Base-by-base conservation (phyloP, 2,329 filamentous ascomycete genomes). In the Trichoderma brevicompactum region DNA sequence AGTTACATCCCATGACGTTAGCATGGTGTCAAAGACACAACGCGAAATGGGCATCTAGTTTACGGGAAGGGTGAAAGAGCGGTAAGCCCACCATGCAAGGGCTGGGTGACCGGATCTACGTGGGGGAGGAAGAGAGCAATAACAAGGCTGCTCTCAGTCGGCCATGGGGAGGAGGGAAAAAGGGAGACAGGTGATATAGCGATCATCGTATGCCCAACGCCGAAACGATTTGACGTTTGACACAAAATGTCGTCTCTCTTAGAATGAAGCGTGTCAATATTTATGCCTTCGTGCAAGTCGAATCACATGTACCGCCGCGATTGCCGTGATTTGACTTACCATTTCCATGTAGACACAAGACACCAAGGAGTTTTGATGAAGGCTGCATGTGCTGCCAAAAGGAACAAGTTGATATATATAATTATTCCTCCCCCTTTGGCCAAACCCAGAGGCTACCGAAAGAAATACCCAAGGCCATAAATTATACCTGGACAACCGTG, bases 201-300 rank as follows among this genome's bases (percentile, higher is more conserved):
- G 40, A 9, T 61, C 40, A 38, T 62, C 41, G 53, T 59, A 38
- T 43, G 53, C 64, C 40, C 32, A 62, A 54, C 49, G 58, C 58
- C 41, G 64, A 62, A 62, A 62, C 55, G 64, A 65, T 53, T 65
- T 53, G n/a, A 53, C 48, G 55, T 65, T 46, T 56, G 38, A 62
- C 38, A 53, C 46, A 53, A 48, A 55, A 28, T 38, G 13, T 34
- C 28, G 44, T 60, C 17, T 54, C 17, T 48, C 13, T 19, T 12
- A 10, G 38, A 44, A 36, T 38, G 49, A 44, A 23, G 38, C 2
- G 10, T 34, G 48, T 38, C 59, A n/a, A 36, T 62, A 8, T 38
- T 19, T 36, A 19, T 2, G 7, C 40, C 5, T 53, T 23, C 5
- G 44, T 32, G 43, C n/a, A 36, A 23, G 36, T 3, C 19, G 12